phyloP scores from a whole-genome alignment of 2,329 filamentous ascomycete genomes.

The Pseudocercospora fuligena region DNA sequence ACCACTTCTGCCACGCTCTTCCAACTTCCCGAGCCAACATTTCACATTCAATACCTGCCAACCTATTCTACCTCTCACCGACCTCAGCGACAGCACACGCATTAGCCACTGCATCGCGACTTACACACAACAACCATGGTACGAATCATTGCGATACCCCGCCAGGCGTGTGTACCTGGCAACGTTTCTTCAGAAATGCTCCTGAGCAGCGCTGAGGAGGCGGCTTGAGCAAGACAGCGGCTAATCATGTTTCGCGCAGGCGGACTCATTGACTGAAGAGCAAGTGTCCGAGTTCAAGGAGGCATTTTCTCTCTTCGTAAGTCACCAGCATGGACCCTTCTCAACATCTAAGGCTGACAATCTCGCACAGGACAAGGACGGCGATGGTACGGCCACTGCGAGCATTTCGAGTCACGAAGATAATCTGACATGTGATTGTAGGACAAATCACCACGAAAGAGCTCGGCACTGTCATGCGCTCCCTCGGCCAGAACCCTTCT shows the following conservation, averaged over 20 bases:
- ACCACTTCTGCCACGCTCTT: background rate
- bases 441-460: constrained; percentile 68
- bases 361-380: constrained; percentile 59
- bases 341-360: constrained; percentile 29
- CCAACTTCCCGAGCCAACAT: constrained; percentile 13
- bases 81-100: background rate
- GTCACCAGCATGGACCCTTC: constrained; percentile 47
- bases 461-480: constrained; percentile 67
- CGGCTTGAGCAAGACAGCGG: background rate
- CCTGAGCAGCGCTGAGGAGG: constrained; percentile 9
- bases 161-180: constrained; percentile 15
- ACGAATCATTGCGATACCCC: constrained; percentile 33
- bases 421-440: constrained; percentile 34
- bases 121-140: constrained; percentile 34
- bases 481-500: constrained; percentile 66
- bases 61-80: constrained; percentile 10
- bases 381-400: constrained; percentile 52
- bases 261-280: constrained; percentile 98
- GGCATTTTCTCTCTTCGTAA: constrained; percentile 99
- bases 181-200: constrained; percentile 14
- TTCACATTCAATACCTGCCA: constrained; percentile 10
- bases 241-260: constrained; percentile 58
- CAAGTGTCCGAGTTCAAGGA: constrained; percentile 99
- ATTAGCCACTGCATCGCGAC: background rate
- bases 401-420: background rate